phyloP scores from a whole-genome alignment of 2,329 filamentous ascomycete genomes.

The Colletotrichum sp. region DNA sequence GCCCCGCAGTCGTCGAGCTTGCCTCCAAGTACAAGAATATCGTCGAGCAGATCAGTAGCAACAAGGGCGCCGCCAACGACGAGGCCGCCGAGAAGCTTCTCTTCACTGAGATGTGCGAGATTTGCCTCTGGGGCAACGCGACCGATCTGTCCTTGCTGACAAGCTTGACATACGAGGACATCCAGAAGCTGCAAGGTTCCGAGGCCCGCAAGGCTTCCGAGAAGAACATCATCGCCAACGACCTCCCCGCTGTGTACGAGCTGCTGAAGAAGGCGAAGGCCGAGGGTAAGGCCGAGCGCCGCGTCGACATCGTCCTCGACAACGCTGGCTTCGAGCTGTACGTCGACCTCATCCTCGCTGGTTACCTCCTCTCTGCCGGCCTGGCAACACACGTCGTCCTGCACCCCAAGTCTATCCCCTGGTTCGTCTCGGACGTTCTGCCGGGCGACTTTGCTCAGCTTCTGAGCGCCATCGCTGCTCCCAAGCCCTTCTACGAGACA shows the following conservation, averaged over 20 bases:
- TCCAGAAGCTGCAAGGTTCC: conserved; percentile 93
- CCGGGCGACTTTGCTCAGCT: conserved; percentile 85
- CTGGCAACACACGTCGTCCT: conserved; percentile 87
- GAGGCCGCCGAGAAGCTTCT: conserved; percentile 76
- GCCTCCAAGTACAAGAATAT: conserved; percentile 80
- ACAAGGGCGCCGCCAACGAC: conserved; percentile 57
- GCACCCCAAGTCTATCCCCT: conserved; percentile 93
- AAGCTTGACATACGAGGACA: conserved; percentile 90
- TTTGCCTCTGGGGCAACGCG: conserved; percentile 96
- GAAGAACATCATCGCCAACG: conserved; percentile 90
- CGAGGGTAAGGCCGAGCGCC: conserved; percentile 67
- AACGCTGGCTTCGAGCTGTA: conserved; percentile 98
- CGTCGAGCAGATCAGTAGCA: conserved; percentile 64
- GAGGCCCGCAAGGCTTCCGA: conserved; percentile 85
- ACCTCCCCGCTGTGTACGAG: conserved; percentile 75
- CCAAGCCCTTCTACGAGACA: conserved; percentile 78
- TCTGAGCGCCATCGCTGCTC: conserved; percentile 77
- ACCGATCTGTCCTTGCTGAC: conserved; percentile 93
- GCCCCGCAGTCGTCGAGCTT: conserved; percentile 82
- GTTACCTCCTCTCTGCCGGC: conserved; percentile 83
- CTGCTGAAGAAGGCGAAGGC: conserved; percentile 68
- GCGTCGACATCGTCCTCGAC: conserved; percentile 94
- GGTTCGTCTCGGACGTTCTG: conserved; percentile 97
- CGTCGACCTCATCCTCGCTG: conserved; percentile 90
- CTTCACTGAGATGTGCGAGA: conserved; percentile 93